Conservation (phyloP, 129 eudicot genomes). For the Flaveria trinervia region DNA sequence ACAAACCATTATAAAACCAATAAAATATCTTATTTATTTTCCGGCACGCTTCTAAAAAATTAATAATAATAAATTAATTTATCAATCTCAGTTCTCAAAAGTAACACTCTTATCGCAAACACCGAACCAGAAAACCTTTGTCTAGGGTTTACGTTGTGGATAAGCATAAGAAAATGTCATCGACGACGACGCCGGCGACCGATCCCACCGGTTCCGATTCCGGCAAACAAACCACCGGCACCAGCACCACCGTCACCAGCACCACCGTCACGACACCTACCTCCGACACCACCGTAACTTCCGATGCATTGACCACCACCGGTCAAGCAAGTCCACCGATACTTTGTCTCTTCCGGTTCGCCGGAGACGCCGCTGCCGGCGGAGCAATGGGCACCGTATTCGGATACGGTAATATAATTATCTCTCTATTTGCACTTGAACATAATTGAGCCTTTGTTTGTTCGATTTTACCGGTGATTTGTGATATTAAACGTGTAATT, state of each 20-base stretch:
- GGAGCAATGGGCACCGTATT: constrained; percentile 90
- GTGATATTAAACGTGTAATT: not conserved
- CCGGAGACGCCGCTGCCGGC: constrained; percentile 71
- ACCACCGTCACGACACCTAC: constrained; percentile 27
- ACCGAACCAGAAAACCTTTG: not conserved
- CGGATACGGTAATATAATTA: constrained; percentile 53
- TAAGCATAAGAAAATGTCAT: constrained; percentile 26
- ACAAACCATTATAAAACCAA: too few relatives aligned
- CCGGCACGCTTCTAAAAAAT: too few relatives aligned
- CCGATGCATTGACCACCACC: constrained; percentile 41
- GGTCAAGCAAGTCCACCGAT: constrained; percentile 59
- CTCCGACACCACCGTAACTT: constrained; percentile 32
- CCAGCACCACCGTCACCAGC: not conserved
- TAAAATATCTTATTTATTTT: too few relatives aligned
- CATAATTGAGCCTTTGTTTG: not conserved
- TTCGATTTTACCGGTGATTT: not conserved
- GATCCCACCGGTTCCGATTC: constrained; percentile 51
- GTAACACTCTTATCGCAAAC: not conserved
- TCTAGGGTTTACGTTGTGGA: constrained; percentile 44
- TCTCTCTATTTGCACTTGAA: not conserved
- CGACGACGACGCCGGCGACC: constrained; percentile 56
- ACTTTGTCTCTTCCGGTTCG: constrained; percentile 59
- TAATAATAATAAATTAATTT: too few relatives aligned
- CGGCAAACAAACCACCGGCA: constrained; percentile 39
- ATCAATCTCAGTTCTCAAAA: too few relatives aligned